Evolutionary conservation across 345 rosid species (phyloP), one percentile per base, ranked within the genome.

Genomic region (Xanthoceras sorbifolium): DNA sequence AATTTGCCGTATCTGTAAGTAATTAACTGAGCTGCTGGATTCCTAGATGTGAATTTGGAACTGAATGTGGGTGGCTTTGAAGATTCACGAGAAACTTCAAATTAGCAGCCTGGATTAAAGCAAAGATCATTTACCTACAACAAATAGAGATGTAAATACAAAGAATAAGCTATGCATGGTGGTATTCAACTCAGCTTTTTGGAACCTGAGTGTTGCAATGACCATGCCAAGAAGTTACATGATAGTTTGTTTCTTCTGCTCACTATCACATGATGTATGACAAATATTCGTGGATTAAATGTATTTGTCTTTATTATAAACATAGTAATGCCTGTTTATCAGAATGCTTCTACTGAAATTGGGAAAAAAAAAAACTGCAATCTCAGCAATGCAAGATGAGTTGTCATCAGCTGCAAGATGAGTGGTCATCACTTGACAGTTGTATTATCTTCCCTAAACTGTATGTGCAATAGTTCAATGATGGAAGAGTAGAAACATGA

Each of bases 151-250:
- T 78, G 68, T 81, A 74, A 46, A 46, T 70, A 23, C 36, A 34
- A 52, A 46, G 5, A 67, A 69, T 40, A 50, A 34, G 77, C 68
- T 52, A 72, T 70, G 76, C 65, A 20, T 66, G 44, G 79, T 83
- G n/a, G 78, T 84, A 79, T 85, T 82, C 84, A 46, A 71, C 88
- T 82, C 90, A 77, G 90, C 77, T 78, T 82, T 88, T 85, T 82
- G 71, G 76, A 76, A 80, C 88, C 91, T 78, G 91, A 79, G 85
- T 84, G 67, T 62, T 81, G 82, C 62, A 74, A 82, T 77, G 83
- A 61, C 34, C 69, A 75, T 68, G 42, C 72, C 59, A 52, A 28
- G 71, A 42, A 75, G 36, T 25, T 28, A 73, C 38, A 46, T 66
- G 18, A 20, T 11, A 23, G 40, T 40, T 23, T 25, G 48, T 64